Base-by-base conservation (phyloP, 768 basidiomycete genomes). In the Fibroporia radiculosa region DNA sequence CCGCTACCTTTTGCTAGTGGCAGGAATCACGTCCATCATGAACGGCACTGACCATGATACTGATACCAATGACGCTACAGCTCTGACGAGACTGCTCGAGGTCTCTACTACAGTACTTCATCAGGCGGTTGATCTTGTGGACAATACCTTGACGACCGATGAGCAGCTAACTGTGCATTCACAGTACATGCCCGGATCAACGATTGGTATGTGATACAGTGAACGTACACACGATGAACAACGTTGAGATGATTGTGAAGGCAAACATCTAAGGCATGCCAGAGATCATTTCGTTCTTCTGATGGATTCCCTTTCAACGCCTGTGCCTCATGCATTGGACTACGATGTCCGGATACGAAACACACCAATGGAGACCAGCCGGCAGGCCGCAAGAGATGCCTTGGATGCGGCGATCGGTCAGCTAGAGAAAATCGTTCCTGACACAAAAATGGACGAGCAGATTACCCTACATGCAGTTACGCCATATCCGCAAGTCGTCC, bases 211-310 rank as follows among this genome's bases (percentile, higher is more conserved):
- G 60, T 54, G 44, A 4, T 32, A 14, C 40, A 44, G 14, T 44
- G 27, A 27, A 36, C 35, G 31, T 8, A 8, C 25, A 5, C 7
- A 26, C 23, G 39, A 12, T 23, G 25, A 31, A 42, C n/a, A 27
- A 38, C 14, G 42, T 12, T 31, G 28, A 31, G 11, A 42, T 34
- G n/a, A 27, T 27, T 28, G 35, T 42, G 16, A 20, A 90, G 88
- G 88, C 39, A 92, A 92, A 65, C 89, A 92, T 59, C 59, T 92
- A 33, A 79, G 89, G 29, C 89, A 92, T 69, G 86, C 85, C 19
- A 72, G 83, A 44, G 89, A 91, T 56, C 90, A 92, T 56, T 92
- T 86, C 57, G 67, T 72, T 42, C 72, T 90, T 22, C 71, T 90
- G 4, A 56, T 79, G 33, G 75, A 82, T 26, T 75, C 71, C 35